These are phyloP conservation scores for Naematelia aurantialba DNA, from an alignment of 768 basidiomycete genomes.

Conservation along the genomic window DNA sequence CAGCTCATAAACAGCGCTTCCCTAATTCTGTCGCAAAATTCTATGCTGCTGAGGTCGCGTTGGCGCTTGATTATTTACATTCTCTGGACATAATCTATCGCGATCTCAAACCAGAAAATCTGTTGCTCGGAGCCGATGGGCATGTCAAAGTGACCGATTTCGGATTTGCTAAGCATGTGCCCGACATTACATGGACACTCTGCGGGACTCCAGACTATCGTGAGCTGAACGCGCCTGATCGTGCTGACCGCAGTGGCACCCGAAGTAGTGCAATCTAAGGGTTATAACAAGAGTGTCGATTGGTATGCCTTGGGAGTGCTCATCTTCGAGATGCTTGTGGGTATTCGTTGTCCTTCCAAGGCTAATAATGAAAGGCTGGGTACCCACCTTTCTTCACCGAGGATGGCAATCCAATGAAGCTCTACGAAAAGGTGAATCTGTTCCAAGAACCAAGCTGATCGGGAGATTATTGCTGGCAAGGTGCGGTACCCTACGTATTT, in stretches of 20 bases:
- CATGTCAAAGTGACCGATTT: constrained; percentile 98
- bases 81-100: constrained; percentile 53
- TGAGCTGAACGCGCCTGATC: constrained; percentile 15
- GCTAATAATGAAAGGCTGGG: constrained; percentile 42
- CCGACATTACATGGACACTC: constrained; percentile 51
- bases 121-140: constrained; percentile 85
- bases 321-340: constrained; percentile 52
- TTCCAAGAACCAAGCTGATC: constrained; percentile 12
- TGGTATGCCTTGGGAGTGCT: constrained; percentile 52
- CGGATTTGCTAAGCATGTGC: constrained; percentile 60
- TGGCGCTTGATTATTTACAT: constrained; percentile 52
- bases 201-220: constrained; percentile 53
- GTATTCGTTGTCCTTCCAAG: constrained; percentile 11
- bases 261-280: constrained; percentile 52
- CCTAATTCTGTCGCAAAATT: constrained; percentile 53
- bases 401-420: constrained; percentile 53
- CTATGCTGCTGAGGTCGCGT: constrained; percentile 52
- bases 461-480: constrained; percentile 49
- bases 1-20: constrained; percentile 41
- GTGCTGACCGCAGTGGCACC: constrained; percentile 44
- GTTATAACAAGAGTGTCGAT: constrained; percentile 53
- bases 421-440: constrained; percentile 50
- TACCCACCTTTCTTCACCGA: constrained; percentile 53
- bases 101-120: constrained; percentile 59
- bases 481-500: constrained; percentile 52